Evolutionary conservation across 73 alveolate species (phyloP), one percentile per base, ranked within the genome.

Genomic region (Blepharisma stoltei): DNA sequence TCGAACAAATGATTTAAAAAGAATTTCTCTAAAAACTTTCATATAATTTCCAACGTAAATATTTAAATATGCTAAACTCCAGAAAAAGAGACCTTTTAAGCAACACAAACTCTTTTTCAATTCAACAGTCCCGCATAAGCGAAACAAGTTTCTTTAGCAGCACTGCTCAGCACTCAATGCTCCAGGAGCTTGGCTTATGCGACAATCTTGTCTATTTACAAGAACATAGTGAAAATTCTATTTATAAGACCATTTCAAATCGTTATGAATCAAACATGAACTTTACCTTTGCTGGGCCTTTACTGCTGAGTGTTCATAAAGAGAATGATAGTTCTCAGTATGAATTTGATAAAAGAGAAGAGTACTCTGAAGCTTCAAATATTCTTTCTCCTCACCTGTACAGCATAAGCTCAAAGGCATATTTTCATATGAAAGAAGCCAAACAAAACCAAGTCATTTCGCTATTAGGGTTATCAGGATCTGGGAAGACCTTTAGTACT

Each of bases 401-500:
- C 5, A 9, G 46, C 2, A 60, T 60, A 60, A 60, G 73, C 46
- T n/a, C 73, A 14, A n/a, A 25, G 4, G 73, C 46, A 14, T 25
- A 18, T 11, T 14, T 14, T n/a, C 49, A 14, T 14, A 8, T 60
- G 11, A n/a, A 60, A 25, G 37, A 14, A 5, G 5, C 49, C 11
- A 18, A 60, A 2, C 18, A 14, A 60, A 60, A 60, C 23, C 73
- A 60, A 60, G 73, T 60, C 6, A 60, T 60, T 25, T 18, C 73
- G 0, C 4, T 60, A 38, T 60, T 60, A 25, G 73, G 73, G 46
- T 60, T 9, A 8, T 60, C 73, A 60, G 73, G 73, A 14, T n/a
- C 73, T 8, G 73, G 73, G 46, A 60, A 60, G 47, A 60, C 73
- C 0, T 60, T 60, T 60, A 9, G 46, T 14, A 38, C 73, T 14